Percentiles rank a stretch among this genome's conserved stretches.
Evolutionary conservation across 768 basidiomycete genomes (phyloP).

Genomic region (Mycena kentingensis): DNA sequence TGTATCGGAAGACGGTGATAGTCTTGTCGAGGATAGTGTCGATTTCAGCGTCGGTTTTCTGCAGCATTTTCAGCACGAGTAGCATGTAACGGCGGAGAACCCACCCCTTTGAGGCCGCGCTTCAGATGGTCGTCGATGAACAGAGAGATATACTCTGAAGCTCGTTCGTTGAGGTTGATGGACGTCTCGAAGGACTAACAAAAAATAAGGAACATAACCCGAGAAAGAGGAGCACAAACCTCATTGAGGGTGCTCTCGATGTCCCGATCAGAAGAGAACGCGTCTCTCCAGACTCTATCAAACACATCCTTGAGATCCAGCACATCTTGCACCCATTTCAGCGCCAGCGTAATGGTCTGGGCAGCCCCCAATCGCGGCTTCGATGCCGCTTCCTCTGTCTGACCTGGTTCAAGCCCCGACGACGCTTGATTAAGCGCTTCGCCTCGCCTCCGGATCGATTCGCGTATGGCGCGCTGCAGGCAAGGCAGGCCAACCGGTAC

Average conservation of each 20-base stretch:
- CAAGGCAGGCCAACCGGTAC: conserved; percentile 67
- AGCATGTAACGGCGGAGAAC: conserved; percentile 30
- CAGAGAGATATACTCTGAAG: conserved; percentile 92
- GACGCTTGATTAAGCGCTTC: conserved; percentile 75
- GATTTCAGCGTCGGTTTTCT: conserved; percentile 96
- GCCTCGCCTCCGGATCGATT: conserved; percentile 73
- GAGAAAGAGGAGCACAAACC: conserved; percentile 45
- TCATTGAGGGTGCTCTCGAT: conserved; percentile 84
- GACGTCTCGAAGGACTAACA: conserved; percentile 88
- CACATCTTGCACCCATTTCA: conserved; percentile 93
- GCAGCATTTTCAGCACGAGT: conserved; percentile 10
- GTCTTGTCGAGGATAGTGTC: conserved; percentile 92
- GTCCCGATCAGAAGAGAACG: conserved; percentile 73
- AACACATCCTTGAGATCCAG: conserved; percentile 91
- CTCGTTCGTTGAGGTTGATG: conserved; percentile 83
- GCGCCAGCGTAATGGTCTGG: conserved; percentile 60
- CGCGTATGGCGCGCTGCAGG: conserved; percentile 68
- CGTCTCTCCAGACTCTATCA: conserved; percentile 68
- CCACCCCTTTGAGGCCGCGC: conserved; percentile 90
- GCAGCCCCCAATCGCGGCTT: conserved; percentile 40
- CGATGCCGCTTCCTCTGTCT: conserved; percentile 45
- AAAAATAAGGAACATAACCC: not conserved
- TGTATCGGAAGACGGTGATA: conserved; percentile 91
- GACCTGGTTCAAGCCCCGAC: conserved; percentile 40
- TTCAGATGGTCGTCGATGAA: conserved; percentile 97